Evolutionary conservation across 768 basidiomycete species (phyloP), one percentile per base, ranked within the genome.

Genomic region (Pulveroboletus sp.): DNA sequence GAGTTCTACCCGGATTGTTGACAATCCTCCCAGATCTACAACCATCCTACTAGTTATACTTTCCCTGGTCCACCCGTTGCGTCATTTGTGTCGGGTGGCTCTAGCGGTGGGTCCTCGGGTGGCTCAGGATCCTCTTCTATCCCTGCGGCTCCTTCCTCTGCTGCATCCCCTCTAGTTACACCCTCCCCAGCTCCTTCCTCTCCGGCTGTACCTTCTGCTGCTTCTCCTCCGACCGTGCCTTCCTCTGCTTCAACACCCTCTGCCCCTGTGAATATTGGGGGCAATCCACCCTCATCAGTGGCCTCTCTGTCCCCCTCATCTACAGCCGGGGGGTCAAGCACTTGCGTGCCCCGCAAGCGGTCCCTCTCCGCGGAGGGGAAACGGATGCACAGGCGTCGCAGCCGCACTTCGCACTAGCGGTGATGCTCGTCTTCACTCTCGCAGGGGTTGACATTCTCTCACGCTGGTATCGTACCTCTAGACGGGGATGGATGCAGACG

Each of bases 41-140:
- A 61, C 54, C 58, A 63, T 0, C 55, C 54, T 0, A 39, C 58
- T 15, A 44, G 7, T 10, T 83, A 83, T 58, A 54, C 49, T 10
- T 81, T 80, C 71, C 81, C 81, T 12, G 80, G 81, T 3, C 80
- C 78, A 5, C 32, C 67, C 3, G 59, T 81, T 28, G 77, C 75
- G 11, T 43, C 64, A 7, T 72, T 80, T 32, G 66, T 69, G n/a
- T n/a, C 50, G 17, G 47, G 51, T 26, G 37, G 59, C 1, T 47
- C 55, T n/a, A 27, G 52, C 14, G 18, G 44, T 26, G 56, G 48
- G 8, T 51, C 57, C 11, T 38, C 50, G 14, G 12, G 26, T 45
- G 45, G 46, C 8, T 43, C 55, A 3, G 45, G 46, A 5, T 39
- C 51, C n/a, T 30, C 57, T 2, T 35, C 60, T 1, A 3, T 24